Evolutionary conservation across 306 rosid species (phyloP).

Genomic region (Lotus japonicus): DNA sequence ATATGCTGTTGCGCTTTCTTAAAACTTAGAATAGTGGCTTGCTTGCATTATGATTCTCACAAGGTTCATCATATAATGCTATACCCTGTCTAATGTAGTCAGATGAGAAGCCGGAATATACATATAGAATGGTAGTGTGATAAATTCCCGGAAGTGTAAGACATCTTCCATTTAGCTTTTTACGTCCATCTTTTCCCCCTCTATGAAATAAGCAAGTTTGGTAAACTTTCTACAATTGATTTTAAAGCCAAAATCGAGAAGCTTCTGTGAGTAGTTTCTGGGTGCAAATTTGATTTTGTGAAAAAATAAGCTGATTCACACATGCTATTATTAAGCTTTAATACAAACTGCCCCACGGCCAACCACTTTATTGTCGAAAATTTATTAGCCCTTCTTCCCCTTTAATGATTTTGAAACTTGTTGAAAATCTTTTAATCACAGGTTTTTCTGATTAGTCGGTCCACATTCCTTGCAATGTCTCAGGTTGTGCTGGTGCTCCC

Average conservation of each 20-base stretch:
- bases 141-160: neutral
- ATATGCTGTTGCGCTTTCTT: neutral
- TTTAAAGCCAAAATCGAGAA: no score
- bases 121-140: neutral
- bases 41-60: neutral
- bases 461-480: neutral
- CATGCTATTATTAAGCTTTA: no score
- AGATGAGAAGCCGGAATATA: neutral
- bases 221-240: no score
- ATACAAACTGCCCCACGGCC: neutral
- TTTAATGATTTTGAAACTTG: neutral
- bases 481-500: conserved; percentile 86
- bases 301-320: no score
- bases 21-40: neutral
- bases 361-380: neutral
- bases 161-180: no score
- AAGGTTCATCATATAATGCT: neutral
- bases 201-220: no score
- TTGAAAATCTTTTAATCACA: neutral
- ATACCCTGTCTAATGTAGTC: no score
- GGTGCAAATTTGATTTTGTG: no score
- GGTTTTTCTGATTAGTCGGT: neutral
- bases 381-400: conserved; percentile 7
- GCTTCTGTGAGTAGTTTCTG: no score
- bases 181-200: no score